These are phyloP conservation scores for Fusarium sp. DNA, from an alignment of 2,329 filamentous ascomycete genomes.

Conservation along the genomic window DNA sequence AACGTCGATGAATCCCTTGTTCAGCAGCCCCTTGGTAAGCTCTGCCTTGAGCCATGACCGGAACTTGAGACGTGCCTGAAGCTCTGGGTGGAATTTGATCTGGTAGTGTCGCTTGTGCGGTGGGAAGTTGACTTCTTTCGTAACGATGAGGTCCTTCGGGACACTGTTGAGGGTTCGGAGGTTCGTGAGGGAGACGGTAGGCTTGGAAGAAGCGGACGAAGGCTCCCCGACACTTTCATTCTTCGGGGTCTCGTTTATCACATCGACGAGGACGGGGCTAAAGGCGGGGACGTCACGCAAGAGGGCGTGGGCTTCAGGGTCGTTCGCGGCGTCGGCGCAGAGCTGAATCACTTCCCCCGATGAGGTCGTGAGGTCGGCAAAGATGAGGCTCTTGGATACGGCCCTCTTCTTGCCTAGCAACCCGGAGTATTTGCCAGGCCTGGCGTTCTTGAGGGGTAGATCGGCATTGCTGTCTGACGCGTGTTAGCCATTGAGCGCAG, in stretches of 20 bases:
- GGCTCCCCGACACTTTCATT: slow-evolving; percentile 16
- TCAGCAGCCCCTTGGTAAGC: slow-evolving; percentile 65
- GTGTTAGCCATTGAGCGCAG: not conserved
- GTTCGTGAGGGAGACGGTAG: slow-evolving; percentile 74
- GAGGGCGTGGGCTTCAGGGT: slow-evolving; percentile 51
- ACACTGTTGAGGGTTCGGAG: slow-evolving; percentile 52
- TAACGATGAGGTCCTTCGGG: slow-evolving; percentile 78
- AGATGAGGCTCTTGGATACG: slow-evolving; percentile 76
- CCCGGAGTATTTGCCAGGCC: slow-evolving; percentile 57
- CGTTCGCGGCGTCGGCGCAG: slow-evolving; percentile 54
- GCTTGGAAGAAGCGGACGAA: slow-evolving; percentile 49
- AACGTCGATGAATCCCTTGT: slow-evolving; percentile 77
- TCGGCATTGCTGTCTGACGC: slow-evolving; percentile 45
- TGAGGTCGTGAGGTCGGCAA: slow-evolving; percentile 67
- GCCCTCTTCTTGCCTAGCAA: slow-evolving; percentile 78
- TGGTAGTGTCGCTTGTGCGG: slow-evolving; percentile 85
- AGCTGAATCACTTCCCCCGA: slow-evolving; percentile 58
- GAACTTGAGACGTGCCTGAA: slow-evolving; percentile 77
- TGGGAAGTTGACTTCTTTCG: slow-evolving; percentile 78
- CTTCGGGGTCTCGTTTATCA: slow-evolving; percentile 47
- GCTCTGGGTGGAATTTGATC: slow-evolving; percentile 76
- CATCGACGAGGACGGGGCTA: slow-evolving; percentile 65
- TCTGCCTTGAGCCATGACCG: slow-evolving; percentile 70
- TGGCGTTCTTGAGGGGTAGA: slow-evolving; percentile 30
- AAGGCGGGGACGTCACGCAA: slow-evolving; percentile 62